phyloP scores from a whole-genome alignment of 176 grass and related monocot species.

The Oryza glaberrima region DNA sequence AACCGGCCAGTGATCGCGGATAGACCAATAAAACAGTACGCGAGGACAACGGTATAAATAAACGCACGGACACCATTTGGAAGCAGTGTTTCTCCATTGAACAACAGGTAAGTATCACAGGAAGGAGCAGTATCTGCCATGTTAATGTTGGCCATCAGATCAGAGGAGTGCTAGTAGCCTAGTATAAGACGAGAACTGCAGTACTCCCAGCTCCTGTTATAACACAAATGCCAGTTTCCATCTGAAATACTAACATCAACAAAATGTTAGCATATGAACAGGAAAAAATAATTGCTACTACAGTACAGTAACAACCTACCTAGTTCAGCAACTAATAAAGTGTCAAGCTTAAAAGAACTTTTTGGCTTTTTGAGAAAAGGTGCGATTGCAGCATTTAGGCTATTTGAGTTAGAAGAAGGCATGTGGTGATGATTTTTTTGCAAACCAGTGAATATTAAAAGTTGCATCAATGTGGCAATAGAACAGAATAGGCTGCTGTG shows the following conservation, averaged over 20 bases:
- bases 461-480: no score
- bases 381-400: no score
- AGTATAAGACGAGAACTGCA: background rate
- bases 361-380: background rate
- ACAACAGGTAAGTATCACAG: slow-evolving; percentile 57
- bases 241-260: background rate
- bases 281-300: background rate
- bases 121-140: slow-evolving; percentile 21
- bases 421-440: no score
- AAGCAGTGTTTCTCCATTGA: slow-evolving; percentile 61
- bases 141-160: slow-evolving; percentile 19
- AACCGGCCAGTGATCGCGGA: slow-evolving; percentile 71
- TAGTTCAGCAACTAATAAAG: background rate
- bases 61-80: slow-evolving; percentile 44
- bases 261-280: background rate
- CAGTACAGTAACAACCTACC: background rate
- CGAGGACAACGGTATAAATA: slow-evolving; percentile 56
- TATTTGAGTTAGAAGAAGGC: no score
- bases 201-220: slow-evolving; percentile 8
- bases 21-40: slow-evolving; percentile 79
- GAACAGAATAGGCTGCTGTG: no score
- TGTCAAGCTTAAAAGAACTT: background rate
- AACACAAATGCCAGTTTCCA: background rate
- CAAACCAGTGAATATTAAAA: no score
- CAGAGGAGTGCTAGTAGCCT: background rate